Evolutionary conservation across 495 filamentous ascomycete genomes (phyloP).

Genomic region (Hypoxylon lenormandii): DNA sequence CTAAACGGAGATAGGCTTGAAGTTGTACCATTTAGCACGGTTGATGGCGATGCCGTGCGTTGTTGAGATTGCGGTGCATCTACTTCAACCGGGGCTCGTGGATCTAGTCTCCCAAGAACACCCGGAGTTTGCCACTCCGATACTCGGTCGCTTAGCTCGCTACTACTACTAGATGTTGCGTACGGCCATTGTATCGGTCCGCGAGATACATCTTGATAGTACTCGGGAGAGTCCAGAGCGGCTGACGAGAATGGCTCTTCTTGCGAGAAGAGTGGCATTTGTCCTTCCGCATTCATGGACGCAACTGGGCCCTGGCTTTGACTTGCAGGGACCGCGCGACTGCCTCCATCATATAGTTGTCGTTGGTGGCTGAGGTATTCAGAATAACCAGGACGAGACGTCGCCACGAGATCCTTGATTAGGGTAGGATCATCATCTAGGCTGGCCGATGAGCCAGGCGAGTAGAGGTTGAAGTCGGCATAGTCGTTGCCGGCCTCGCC

Average conservation of each 20-base stretch:
- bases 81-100: background rate
- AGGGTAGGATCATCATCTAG: conserved; percentile 58
- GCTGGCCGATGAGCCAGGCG: conserved; percentile 57
- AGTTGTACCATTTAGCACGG: background rate
- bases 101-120: conserved; percentile 1
- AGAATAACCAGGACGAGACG: conserved; percentile 13
- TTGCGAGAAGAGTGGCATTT: background rate
- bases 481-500: conserved; percentile 58
- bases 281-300: conserved; percentile 1
- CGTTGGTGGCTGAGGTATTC: conserved; percentile 9
- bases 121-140: conserved; percentile 12
- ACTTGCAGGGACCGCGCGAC: background rate
- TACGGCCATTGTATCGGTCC: background rate
- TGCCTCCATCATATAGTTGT: conserved; percentile 18
- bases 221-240: background rate
- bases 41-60: background rate
- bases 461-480: conserved; percentile 65
- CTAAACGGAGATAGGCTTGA: background rate
- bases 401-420: conserved; percentile 41
- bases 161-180: background rate
- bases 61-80: background rate
- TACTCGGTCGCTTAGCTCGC: background rate
- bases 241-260: conserved; percentile 12
- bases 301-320: background rate
- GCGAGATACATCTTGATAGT: background rate